These are phyloP conservation scores for Beauveria sp. DNA, from an alignment of 2,329 filamentous ascomycete species.

Conservation along the genomic window DNA sequence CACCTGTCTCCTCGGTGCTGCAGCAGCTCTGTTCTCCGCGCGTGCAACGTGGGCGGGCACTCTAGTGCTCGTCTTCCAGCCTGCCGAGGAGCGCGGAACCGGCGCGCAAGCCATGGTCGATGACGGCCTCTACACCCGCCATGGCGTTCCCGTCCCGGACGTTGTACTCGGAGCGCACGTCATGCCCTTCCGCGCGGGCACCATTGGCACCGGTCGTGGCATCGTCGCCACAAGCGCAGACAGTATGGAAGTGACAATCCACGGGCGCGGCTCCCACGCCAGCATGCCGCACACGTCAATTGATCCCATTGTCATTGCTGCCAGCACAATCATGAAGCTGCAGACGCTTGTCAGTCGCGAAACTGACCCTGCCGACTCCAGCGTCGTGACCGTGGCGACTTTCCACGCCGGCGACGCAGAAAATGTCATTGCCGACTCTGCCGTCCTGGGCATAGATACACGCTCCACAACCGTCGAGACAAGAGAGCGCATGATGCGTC, in stretches of 20 bases:
- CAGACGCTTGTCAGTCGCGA: constrained; percentile 26
- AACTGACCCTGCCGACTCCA: constrained; percentile 26
- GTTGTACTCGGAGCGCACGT: constrained; percentile 31
- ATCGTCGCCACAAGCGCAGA: constrained; percentile 21
- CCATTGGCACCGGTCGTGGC: constrained; percentile 19
- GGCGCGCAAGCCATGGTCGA: constrained; percentile 44
- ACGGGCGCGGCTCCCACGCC: constrained; percentile 36
- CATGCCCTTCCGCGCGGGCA: constrained; percentile 24
- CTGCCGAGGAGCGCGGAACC: constrained; percentile 54
- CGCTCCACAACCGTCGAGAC: constrained; percentile 26
- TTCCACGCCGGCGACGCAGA: constrained; percentile 33
- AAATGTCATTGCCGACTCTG: constrained; percentile 37
- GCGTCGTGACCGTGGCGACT: constrained; percentile 36
- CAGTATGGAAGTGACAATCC: constrained; percentile 21
- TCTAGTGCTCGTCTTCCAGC: constrained; percentile 58
- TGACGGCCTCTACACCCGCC: constrained; percentile 25
- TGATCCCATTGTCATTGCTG: constrained; percentile 40
- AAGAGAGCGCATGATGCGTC: constrained; percentile 25
- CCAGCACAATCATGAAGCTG: constrained; percentile 29
- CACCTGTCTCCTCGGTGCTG: constrained; percentile 46
- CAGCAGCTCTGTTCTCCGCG: constrained; percentile 38
- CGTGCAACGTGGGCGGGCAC: constrained; percentile 52
- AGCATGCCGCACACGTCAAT: constrained; percentile 32
- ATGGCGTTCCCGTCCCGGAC: constrained; percentile 24
- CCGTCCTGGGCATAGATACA: constrained; percentile 33